Evolutionary conservation across 805 yeast species (phyloP), one percentile per base, ranked within the genome.

Genomic region (Lipomyces chichibuensis): DNA sequence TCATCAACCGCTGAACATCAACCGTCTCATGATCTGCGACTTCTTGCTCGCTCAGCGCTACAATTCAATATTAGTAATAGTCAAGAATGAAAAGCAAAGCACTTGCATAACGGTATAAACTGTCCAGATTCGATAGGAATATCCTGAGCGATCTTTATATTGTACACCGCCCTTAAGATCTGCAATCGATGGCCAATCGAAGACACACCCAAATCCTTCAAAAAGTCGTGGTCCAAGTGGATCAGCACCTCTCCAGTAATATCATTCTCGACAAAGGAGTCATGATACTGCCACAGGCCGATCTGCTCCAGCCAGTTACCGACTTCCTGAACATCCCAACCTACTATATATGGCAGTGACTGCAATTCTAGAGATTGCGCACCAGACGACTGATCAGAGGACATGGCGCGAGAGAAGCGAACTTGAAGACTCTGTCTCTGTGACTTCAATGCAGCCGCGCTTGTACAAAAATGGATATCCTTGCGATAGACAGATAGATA

Each of bases 191-290:
- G 83, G 37, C 84, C 83, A 39, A 89, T 75, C 43, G 81, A 79
- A 5, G 68, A 64, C 0, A 90, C 82, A 1, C 93, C 96, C 74
- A 94, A 79, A 62, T 92, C 97, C 67, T 82, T 80, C 56, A 93
- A 84, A 74, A 92, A 95, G 8, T 84, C 85, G 13, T 90, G 85
- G 39, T 86, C 85, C 60, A 93, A 80, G 68, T 85, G 87, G 1
- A 91, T 87, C 61, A 94, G 79, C 3, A 90, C 82, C 37, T 89
- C 85, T 1, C 97, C 97, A 2, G 88, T 86, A 60, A 91, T 85
- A 71, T 87, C 87, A 77, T 91, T 85, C 2, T 81, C 82, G 32
- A 81, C 78, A 29, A 67, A 69, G 27, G 65, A 43, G 2, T 29
- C 63, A 1, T 25, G 23, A 39, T 69, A 67, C 62, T 68, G 65